A percentile compares a stretch with the other conserved stretches of the same genome.
These are phyloP conservation scores for Mortierella sp. DNA, from an alignment of 371 early-diverging fungal species.

Conservation along the genomic window DNA sequence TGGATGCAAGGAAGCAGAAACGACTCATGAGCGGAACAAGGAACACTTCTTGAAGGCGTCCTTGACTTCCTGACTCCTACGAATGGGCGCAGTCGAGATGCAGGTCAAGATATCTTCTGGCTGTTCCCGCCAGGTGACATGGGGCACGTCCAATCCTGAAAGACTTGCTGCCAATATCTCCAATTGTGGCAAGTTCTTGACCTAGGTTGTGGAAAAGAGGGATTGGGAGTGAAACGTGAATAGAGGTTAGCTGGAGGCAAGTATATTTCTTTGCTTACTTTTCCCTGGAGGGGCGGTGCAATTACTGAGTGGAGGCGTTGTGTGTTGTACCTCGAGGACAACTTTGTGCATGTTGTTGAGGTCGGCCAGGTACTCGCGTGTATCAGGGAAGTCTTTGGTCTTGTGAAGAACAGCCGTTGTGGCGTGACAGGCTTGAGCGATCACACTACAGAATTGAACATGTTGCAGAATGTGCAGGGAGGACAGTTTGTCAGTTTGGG, in stretches of 20 bases:
- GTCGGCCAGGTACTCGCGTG: slow-evolving; percentile 74
- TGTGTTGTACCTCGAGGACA: slow-evolving; percentile 68
- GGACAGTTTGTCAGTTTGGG: background rate
- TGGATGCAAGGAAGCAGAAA: background rate
- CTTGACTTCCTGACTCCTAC: slow-evolving; percentile 67
- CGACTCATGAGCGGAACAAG: slow-evolving; percentile 36
- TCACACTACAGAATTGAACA: slow-evolving; percentile 65
- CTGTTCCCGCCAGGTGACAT: slow-evolving; percentile 84
- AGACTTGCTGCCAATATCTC: slow-evolving; percentile 71
- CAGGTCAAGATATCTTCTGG: slow-evolving; percentile 89
- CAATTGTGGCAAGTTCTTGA: slow-evolving; percentile 79
- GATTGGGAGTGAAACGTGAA: background rate
- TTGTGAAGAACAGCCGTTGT: slow-evolving; percentile 78
- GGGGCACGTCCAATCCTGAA: slow-evolving; percentile 67
- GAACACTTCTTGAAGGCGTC: slow-evolving; percentile 75
- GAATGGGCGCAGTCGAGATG: slow-evolving; percentile 85
- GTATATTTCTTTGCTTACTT: no score
- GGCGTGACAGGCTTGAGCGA: slow-evolving; percentile 92
- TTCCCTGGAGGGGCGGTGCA: no score
- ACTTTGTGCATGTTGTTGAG: slow-evolving; percentile 89
- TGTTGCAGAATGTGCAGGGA: background rate
- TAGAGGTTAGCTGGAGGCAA: background rate
- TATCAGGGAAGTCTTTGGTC: slow-evolving; percentile 69
- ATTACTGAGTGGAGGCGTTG: background rate
- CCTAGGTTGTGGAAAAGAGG: slow-evolving; percentile 55